Evolutionary conservation across 1,284 basidiomycete genomes (phyloP).

Genomic region (Macrocystidia cucumis): DNA sequence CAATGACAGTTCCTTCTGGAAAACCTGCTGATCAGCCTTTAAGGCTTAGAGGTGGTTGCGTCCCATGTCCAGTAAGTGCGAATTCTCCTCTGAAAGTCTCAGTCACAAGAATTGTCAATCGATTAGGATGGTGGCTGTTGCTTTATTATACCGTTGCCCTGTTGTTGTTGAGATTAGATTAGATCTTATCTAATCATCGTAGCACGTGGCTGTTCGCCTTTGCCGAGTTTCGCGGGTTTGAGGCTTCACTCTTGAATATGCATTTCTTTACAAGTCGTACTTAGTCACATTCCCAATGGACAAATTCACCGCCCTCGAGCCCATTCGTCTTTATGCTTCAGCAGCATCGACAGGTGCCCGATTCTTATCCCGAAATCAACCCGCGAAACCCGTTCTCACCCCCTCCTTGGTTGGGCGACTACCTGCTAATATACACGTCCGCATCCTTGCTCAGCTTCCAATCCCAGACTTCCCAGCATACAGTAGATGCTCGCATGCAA

Average conservation of each 20-base stretch:
- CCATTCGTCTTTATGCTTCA: conserved; percentile 56
- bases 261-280: too few species aligned
- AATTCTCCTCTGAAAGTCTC: too few species aligned
- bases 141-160: conserved; percentile 10
- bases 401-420: conserved; percentile 64
- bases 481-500: conserved; percentile 57
- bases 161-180: conserved; percentile 5
- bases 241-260: not conserved
- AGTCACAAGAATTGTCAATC: too few species aligned
- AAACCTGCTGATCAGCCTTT: conserved; percentile 7
- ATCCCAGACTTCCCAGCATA: conserved; percentile 76
- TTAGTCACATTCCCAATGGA: too few species aligned
- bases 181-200: not conserved
- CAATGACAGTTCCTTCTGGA: not conserved
- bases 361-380: conserved; percentile 15
- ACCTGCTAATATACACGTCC: conserved; percentile 69
- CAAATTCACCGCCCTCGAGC: conserved; percentile 72
- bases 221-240: not conserved
- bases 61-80: conserved; percentile 21
- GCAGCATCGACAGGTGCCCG: conserved; percentile 19
- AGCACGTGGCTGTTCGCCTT: not conserved
- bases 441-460: conserved; percentile 66
- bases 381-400: conserved; percentile 2
- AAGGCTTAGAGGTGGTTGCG: conserved; percentile 21
- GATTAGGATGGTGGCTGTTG: conserved; percentile 9